Percentiles rank a stretch among this genome's conserved stretches.
Conservation (phyloP, 306 rosid genomes). For the Cyamopsis tetragonoloba region DNA sequence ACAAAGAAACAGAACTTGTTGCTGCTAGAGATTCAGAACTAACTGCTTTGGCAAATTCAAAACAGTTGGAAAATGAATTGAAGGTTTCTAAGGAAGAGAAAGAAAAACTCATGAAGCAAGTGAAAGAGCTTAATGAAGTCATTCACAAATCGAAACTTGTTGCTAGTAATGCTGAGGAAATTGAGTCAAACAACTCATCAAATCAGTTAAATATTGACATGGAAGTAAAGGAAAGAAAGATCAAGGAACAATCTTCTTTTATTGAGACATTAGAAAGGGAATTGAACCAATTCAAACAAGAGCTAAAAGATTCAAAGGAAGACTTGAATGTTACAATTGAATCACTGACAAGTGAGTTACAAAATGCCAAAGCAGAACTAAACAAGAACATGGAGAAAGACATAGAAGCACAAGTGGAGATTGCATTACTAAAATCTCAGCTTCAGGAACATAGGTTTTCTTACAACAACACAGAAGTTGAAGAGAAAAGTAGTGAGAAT, state of each 20-base stretch:
- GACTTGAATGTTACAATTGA: slow-evolving; percentile 37
- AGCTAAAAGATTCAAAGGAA: slow-evolving; percentile 35
- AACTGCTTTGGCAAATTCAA: slow-evolving; percentile 29
- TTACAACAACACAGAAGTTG: slow-evolving; percentile 24
- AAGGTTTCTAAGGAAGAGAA: slow-evolving; percentile 41
- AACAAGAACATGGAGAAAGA: slow-evolving; percentile 36
- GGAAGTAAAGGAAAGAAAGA: slow-evolving; percentile 35
- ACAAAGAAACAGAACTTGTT: slow-evolving; percentile 51
- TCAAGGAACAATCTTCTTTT: slow-evolving; percentile 28
- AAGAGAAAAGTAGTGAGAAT: slow-evolving; percentile 23
- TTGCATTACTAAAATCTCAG: slow-evolving; percentile 55
- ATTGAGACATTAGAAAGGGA: slow-evolving; percentile 44
- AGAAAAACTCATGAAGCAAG: slow-evolving; percentile 39
- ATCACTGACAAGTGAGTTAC: slow-evolving; percentile 39
- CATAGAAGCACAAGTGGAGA: slow-evolving; percentile 43
- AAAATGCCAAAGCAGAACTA: slow-evolving; percentile 37
- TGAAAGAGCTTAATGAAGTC: slow-evolving; percentile 48
- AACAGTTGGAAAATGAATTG: slow-evolving; percentile 36
- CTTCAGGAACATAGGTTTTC: slow-evolving; percentile 40
- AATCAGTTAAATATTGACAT: slow-evolving; percentile 34
- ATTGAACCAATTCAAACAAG: slow-evolving; percentile 36
- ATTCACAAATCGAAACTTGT: slow-evolving; percentile 34
- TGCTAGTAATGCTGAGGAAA: slow-evolving; percentile 39
- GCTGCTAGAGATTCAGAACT: slow-evolving; percentile 49
- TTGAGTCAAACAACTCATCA: slow-evolving; percentile 21